A percentile compares a stretch with the other conserved stretches of the same genome.
Conservation (phyloP, 805 yeast genomes). For the Wickerhamiella cacticola region DNA sequence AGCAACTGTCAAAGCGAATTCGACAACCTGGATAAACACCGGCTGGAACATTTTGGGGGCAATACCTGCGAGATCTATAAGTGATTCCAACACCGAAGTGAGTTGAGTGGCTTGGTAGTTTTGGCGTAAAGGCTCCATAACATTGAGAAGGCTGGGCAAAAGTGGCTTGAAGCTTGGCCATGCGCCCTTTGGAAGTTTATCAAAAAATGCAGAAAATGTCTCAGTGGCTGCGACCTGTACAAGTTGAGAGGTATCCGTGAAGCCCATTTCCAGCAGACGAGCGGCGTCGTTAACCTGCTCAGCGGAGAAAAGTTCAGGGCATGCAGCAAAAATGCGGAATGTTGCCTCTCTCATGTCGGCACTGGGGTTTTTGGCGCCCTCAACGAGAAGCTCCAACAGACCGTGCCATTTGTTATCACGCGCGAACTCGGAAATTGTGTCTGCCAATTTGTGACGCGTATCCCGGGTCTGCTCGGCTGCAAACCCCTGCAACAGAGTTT, state of each 20-base stretch:
- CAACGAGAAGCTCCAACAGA: constrained; percentile 60
- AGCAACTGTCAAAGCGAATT: constrained; percentile 73
- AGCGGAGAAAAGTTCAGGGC: constrained; percentile 57
- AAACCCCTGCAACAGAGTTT: constrained; percentile 61
- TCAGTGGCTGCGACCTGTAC: constrained; percentile 86
- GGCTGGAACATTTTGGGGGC: constrained; percentile 92
- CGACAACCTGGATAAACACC: constrained; percentile 78
- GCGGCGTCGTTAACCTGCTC: constrained; percentile 41
- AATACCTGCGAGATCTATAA: constrained; percentile 79
- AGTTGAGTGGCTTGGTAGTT: constrained; percentile 71
- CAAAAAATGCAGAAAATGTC: constrained; percentile 85
- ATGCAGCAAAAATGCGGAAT: constrained; percentile 73
- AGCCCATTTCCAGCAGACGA: constrained; percentile 68
- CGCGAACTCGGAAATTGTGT: constrained; percentile 88
- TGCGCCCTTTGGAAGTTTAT: constrained; percentile 59
- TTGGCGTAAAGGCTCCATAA: constrained; percentile 71
- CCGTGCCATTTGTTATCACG: constrained; percentile 65
- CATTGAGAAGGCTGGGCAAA: constrained; percentile 72
- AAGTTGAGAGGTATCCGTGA: constrained; percentile 63
- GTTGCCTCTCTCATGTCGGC: constrained; percentile 76
- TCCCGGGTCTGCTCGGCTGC: constrained; percentile 49
- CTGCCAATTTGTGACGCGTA: constrained; percentile 84
- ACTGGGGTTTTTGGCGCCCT: constrained; percentile 43
- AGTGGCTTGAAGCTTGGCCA: constrained; percentile 72
- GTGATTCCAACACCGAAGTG: constrained; percentile 74